A percentile compares a stretch with the other conserved stretches of the same genome.
phyloP scores from a whole-genome alignment of 1,139 yeast genomes.

The Yamadazyma kanchanaburiensis region DNA sequence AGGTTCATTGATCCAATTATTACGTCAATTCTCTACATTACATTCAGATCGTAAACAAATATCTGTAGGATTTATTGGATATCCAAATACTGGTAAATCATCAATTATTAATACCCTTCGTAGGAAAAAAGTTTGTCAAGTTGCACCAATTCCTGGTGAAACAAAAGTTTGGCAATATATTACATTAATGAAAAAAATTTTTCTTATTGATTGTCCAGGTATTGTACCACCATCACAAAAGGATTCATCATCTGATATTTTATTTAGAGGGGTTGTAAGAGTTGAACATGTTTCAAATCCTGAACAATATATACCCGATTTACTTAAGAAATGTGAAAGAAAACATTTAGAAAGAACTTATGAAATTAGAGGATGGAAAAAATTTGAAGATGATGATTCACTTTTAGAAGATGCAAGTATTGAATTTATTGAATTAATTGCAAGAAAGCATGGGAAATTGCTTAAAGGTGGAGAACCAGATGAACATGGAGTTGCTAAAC shows the following conservation, averaged over 20 bases:
- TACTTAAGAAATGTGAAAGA: conserved; percentile 79
- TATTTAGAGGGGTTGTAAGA: conserved; percentile 95
- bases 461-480: conserved; percentile 98
- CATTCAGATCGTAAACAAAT: conserved; percentile 95
- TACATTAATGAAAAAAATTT: conserved; percentile 92
- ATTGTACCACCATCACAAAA: conserved; percentile 93
- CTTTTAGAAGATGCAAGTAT: conserved; percentile 54
- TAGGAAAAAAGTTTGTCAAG: conserved; percentile 92
- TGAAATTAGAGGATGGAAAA: conserved; percentile 88
- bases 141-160: conserved; percentile 98
- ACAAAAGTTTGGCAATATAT: conserved; percentile 99
- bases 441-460: conserved; percentile 88
- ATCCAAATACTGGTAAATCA: conserved; percentile 96
- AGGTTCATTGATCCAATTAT: conserved; percentile 88
- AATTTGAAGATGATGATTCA: conserved; percentile 38
- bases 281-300: conserved; percentile 95
- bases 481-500: conserved; percentile 88
- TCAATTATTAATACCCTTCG: conserved; percentile 92
- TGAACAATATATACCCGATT: conserved; percentile 90
- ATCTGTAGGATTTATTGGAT: conserved; percentile 95
- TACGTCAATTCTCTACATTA: conserved; percentile 87
- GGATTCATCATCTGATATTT: conserved; percentile 89
- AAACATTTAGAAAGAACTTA: conserved; percentile 94
- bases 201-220: conserved; percentile 97
- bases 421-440: conserved; percentile 85